Conservation (phyloP, 768 basidiomycete species). For the Pulveroboletus ravenelii region DNA sequence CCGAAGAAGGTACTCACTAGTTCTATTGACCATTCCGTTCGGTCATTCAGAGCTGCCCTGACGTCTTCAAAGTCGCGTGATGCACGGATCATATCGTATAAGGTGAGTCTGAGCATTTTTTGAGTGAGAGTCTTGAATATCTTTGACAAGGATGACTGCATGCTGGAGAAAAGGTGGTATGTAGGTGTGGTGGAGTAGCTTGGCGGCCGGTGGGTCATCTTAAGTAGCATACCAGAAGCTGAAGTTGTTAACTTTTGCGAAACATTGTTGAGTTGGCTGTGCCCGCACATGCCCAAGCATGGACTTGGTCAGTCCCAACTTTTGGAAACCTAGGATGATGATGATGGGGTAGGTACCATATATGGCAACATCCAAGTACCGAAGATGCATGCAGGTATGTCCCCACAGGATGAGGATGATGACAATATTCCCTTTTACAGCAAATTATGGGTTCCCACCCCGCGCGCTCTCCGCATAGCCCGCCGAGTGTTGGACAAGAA, state of each 20-base stretch:
- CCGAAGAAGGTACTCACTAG: constrained; percentile 8
- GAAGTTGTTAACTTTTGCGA: neutral
- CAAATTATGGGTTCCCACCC: too few relatives aligned
- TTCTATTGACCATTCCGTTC: constrained; percentile 21
- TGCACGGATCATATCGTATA: constrained; percentile 14
- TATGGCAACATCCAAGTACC: too few relatives aligned
- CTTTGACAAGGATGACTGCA: constrained; percentile 4
- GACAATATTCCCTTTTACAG: too few relatives aligned
- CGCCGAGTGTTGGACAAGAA: too few relatives aligned
- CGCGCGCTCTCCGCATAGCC: too few relatives aligned
- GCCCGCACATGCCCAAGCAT: neutral
- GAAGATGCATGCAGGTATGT: too few relatives aligned
- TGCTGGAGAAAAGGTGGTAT: neutral
- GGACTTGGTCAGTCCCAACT: too few relatives aligned
- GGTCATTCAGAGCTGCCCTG: constrained; percentile 12
- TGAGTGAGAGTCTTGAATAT: neutral
- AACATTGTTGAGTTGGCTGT: neutral
- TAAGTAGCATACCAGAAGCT: neutral
- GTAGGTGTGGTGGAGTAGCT: neutral
- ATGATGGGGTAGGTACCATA: too few relatives aligned
- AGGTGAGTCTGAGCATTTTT: constrained; percentile 6
- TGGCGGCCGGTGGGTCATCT: neutral
- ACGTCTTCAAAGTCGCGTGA: constrained; percentile 23
- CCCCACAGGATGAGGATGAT: too few relatives aligned
- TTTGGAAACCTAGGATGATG: too few relatives aligned